Percentiles rank a stretch among this genome's conserved stretches.
Evolutionary conservation across 148 eudicot genomes (phyloP).

Genomic region (Beta vulgaris): DNA sequence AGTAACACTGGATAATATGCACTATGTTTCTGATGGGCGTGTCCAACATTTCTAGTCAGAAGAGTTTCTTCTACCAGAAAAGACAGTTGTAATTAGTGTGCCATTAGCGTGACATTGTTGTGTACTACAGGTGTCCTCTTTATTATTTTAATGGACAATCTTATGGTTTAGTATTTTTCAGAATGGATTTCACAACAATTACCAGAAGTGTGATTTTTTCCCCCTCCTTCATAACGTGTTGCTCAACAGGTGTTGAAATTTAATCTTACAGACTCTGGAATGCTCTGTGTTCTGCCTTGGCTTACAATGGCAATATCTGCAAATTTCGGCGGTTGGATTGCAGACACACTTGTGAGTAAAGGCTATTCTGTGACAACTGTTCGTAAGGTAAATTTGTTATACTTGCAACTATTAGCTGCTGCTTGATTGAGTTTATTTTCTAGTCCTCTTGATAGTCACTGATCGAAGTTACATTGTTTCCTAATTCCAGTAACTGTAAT

Average conservation of each 20-base stretch:
- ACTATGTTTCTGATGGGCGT: not conserved
- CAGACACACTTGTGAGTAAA: conserved; percentile 85
- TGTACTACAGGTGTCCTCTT: not conserved
- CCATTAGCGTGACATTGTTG: not conserved
- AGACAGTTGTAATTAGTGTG: not conserved
- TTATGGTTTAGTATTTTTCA: not conserved
- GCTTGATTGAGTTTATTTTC: not conserved
- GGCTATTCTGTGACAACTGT: conserved; percentile 79
- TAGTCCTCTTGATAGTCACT: not conserved
- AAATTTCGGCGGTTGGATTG: conserved; percentile 95
- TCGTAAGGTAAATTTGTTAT: conserved; percentile 72
- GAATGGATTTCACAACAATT: not conserved
- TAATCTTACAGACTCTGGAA: conserved; percentile 80
- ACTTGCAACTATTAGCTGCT: not conserved
- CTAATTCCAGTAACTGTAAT: conserved; percentile 7
- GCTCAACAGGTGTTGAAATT: conserved; percentile 74
- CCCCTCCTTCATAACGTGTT: not conserved
- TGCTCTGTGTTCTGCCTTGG: conserved; percentile 85
- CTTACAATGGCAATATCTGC: conserved; percentile 96
- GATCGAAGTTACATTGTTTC: not conserved
- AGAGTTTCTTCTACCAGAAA: not conserved
- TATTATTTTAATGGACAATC: not conserved
- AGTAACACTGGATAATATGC: not conserved
- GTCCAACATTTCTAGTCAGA: not conserved
- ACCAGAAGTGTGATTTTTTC: not conserved